Evolutionary conservation across 495 filamentous ascomycete species (phyloP).

Genomic region (Haplographium delicatum): DNA sequence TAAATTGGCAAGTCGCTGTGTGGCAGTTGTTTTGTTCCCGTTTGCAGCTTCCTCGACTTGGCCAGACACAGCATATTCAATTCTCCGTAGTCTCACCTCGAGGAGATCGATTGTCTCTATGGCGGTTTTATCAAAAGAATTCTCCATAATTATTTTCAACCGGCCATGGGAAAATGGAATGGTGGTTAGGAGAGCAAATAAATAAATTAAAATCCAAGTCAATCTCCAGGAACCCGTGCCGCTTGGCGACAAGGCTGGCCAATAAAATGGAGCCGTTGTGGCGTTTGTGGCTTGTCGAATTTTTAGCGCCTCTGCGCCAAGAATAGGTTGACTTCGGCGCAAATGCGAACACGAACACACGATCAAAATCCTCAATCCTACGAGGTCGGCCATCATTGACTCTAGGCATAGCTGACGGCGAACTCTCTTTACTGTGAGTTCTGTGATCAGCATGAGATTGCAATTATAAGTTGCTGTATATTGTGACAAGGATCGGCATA

Average conservation of each 20-base stretch:
- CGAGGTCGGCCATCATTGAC: neutral
- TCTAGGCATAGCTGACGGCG: too few relatives aligned
- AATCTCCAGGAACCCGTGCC: too few relatives aligned
- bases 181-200: too few relatives aligned
- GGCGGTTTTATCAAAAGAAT: slow-evolving; percentile 44
- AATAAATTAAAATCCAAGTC: too few relatives aligned
- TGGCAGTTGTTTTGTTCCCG: slow-evolving; percentile 36
- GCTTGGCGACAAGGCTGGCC: slow-evolving; percentile 1
- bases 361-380: neutral
- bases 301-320: too few relatives aligned
- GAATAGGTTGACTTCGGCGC: too few relatives aligned
- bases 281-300: neutral
- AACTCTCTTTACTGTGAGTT: too few relatives aligned
- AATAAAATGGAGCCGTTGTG: too few relatives aligned
- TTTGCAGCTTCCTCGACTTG: slow-evolving; percentile 26
- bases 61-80: slow-evolving; percentile 73
- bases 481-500: too few relatives aligned
- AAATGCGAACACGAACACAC: neutral
- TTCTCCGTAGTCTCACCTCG: slow-evolving; percentile 64
- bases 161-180: too few relatives aligned
- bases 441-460: too few relatives aligned
- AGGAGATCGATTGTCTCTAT: slow-evolving; percentile 68
- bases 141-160: slow-evolving; percentile 38
- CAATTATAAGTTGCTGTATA: too few relatives aligned
- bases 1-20: slow-evolving; percentile 55